These are phyloP conservation scores for Oryza brachyantha DNA, from an alignment of 176 grass and related monocot genomes.

Conservation along the genomic window DNA sequence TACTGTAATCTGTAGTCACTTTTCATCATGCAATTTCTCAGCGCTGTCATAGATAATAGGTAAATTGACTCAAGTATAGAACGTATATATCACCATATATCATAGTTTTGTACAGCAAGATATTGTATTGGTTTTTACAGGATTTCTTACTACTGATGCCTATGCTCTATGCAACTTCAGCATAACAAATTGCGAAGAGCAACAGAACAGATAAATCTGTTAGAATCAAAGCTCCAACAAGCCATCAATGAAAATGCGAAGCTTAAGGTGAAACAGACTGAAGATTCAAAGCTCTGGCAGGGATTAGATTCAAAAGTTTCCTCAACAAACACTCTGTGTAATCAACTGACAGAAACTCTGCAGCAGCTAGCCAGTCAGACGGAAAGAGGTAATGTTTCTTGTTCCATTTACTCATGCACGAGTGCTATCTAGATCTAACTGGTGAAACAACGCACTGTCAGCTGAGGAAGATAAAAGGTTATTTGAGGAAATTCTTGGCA, in stretches of 20 bases:
- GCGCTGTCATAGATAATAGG: not conserved
- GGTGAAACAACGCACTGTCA: slow-evolving; percentile 40
- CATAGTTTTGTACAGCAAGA: slow-evolving; percentile 1
- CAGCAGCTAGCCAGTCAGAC: slow-evolving; percentile 72
- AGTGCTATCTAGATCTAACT: slow-evolving; percentile 28
- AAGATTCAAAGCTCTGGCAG: slow-evolving; percentile 80
- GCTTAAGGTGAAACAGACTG: slow-evolving; percentile 81
- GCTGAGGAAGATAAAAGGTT: slow-evolving; percentile 73
- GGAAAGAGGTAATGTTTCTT: slow-evolving; percentile 54
- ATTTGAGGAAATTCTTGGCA: slow-evolving; percentile 68
- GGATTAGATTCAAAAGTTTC: slow-evolving; percentile 86
- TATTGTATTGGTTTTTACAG: slow-evolving; percentile 7
- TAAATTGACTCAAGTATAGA: slow-evolving; percentile 3
- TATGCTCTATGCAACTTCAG: slow-evolving; percentile 30
- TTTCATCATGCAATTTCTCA: not conserved
- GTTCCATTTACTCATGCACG: slow-evolving; percentile 15
- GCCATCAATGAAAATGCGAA: slow-evolving; percentile 85
- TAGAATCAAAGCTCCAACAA: slow-evolving; percentile 85
- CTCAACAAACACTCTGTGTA: slow-evolving; percentile 75
- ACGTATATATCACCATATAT: slow-evolving; percentile 1
- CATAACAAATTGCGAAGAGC: slow-evolving; percentile 74
- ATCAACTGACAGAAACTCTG: slow-evolving; percentile 88
- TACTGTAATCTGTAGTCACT: not conserved
- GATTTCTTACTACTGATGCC: slow-evolving; percentile 30
- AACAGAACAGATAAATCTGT: slow-evolving; percentile 72